Base-by-base conservation (phyloP, 805 yeast genomes). In the Candida rishiriensis region DNA sequence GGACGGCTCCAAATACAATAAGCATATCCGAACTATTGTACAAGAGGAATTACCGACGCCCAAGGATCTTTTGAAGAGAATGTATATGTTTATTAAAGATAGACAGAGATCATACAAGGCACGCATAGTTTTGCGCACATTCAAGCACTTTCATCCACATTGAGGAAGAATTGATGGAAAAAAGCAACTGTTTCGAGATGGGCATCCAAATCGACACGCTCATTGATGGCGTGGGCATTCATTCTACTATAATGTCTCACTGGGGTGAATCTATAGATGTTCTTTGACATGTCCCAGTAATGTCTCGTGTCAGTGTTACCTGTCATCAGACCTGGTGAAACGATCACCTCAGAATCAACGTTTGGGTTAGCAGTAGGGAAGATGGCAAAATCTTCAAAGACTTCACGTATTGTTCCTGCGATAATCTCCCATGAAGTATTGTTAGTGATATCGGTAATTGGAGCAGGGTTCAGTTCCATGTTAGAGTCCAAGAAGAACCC, bases 231-330 rank as follows among this genome's bases (percentile, higher is more conserved):
- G 63, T 85, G 91, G 29, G 61, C 58, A 5, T 30, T n/a, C 36
- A 64, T 60, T 34, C 62, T 63, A 31, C 59, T 52, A 16, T 65
- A 60, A 21, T 21, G 26, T 21, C 26, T 21, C 29, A 72, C 74
- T 10, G 87, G 84, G 36, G 71, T 70, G 58, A 72, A 79, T 44
- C 90, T 70, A 66, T 71, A 85, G 41, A 85, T 81, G 55, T 83
- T 74, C 31, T 69, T 60, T 2, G 84, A 75, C 53, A 85, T 64
- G 36, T 64, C 57, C 88, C 88, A 82, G 62, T 81, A 85, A 55
- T 75, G 70, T 40, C 68, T 64, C 5, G 87, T 81, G 54, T 83
- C 88, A 6, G 88, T 83, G 61, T 81, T 82, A 10, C 82, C 88
- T 2, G 84, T 70, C 68, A 78, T 75, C 38, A 82, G 60, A 29